Conservation (phyloP, 2,329 filamentous ascomycete genomes). For the Ophiostoma montium region DNA sequence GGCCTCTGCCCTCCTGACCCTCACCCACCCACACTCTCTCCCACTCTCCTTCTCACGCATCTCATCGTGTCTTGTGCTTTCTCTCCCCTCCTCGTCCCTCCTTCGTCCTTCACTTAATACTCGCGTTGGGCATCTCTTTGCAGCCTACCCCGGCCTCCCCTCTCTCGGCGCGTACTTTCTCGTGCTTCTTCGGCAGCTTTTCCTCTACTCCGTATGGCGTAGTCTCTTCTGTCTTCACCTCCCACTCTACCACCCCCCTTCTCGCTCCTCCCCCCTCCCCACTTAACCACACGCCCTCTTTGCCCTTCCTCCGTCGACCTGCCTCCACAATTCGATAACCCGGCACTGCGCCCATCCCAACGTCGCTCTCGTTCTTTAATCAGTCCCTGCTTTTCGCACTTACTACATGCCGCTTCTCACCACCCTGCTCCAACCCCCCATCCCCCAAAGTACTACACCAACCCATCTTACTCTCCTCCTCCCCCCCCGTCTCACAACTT, state of each 20-base stretch:
- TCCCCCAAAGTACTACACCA: not conserved
- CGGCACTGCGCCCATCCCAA: slow-evolving; percentile 6
- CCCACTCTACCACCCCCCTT: not conserved
- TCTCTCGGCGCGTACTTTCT: not conserved
- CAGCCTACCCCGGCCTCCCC: not conserved
- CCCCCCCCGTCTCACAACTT: not conserved
- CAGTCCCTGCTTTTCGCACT: not conserved
- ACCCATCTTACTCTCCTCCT: not conserved
- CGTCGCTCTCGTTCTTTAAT: slow-evolving; percentile 2
- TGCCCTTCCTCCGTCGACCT: slow-evolving; percentile 3
- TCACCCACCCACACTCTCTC: no score
- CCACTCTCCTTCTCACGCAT: no score
- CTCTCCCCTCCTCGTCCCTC: not conserved
- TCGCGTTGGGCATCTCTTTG: not conserved
- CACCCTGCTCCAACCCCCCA: not conserved
- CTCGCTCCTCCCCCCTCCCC: slow-evolving; percentile 9
- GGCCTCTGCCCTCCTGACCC: no score
- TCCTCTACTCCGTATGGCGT: not conserved
- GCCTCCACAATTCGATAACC: slow-evolving; percentile 9
- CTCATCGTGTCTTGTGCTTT: not conserved
- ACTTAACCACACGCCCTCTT: slow-evolving; percentile 10
- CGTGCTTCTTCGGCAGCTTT: no score
- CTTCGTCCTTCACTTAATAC: not conserved
- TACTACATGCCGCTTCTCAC: not conserved
- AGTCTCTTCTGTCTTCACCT: not conserved